Evolutionary conservation across 768 basidiomycete species (phyloP), one percentile per base, ranked within the genome.

Genomic region (Sarcomyxa edulis): DNA sequence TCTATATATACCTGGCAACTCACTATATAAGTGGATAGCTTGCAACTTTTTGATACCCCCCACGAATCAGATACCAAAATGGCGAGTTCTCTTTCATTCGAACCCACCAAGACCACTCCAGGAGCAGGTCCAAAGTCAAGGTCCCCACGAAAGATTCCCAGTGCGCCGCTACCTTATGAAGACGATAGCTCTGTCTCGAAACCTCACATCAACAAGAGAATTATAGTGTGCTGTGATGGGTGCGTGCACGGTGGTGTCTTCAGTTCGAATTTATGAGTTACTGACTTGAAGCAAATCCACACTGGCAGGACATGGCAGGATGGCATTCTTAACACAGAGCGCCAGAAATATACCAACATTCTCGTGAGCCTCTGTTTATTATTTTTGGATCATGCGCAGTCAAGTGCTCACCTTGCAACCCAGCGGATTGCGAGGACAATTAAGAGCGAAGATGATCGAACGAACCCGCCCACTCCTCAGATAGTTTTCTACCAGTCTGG

Each of bases 181-280:
- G n/a, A n/a, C n/a, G n/a, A n/a, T n/a, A n/a, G n/a, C n/a, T n/a
- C 42, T 27, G 50, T 43, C 32, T 37, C 39, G 9, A 37, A 47
- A 8, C 44, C 47, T 31, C 46, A 48, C 37, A 46, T 60, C 3
- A 68, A 61, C 43, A 84, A 84, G 50, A 66, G 84, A 37, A 73
- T 87, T 33, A 66, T 84, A 20, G 67, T 87, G 25, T 86, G 82
- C 48, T 87, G 84, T 45, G 84, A 87, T 50, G 84, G 84, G 84
- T 80, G 43, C 48, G 73, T 55, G 29, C 25, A 10, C 20, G 29
- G 32, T 37, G 12, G 26, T 18, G 12, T 10, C 24, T 35, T 35
- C 29, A 15, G 42, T 12, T 47, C n/a, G 36, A 22, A 12, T 22
- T 6, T 32, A 11, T 23, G 11, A 9, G 18, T 22, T 27, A 19